Conservation (phyloP, 768 basidiomycete genomes). For the Mycena albidolilacea region DNA sequence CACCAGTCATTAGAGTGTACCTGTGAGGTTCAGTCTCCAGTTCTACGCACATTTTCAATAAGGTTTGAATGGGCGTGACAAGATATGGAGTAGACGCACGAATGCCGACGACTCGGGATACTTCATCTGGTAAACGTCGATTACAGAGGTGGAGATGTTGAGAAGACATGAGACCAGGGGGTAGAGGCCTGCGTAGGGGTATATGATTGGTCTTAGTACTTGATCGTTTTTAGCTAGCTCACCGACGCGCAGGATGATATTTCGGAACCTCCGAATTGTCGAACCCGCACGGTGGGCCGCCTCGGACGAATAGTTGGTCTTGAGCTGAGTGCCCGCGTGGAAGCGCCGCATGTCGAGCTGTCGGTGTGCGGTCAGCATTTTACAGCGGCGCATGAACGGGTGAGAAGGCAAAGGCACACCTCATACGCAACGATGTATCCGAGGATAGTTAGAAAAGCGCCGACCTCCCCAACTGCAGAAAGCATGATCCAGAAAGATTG, state of each 20-base stretch:
- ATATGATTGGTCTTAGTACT: neutral
- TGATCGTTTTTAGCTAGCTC: neutral
- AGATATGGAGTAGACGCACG: constrained; percentile 2
- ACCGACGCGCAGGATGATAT: constrained; percentile 15
- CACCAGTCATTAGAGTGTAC: neutral
- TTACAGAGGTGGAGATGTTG: constrained; percentile 1
- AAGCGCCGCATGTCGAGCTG: neutral
- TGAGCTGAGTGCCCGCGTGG: neutral
- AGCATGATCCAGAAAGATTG: constrained; percentile 39
- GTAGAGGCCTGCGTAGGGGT: constrained; percentile 1
- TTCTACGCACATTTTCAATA: neutral
- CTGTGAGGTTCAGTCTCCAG: neutral
- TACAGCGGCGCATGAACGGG: neutral
- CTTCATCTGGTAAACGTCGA: constrained; percentile 5
- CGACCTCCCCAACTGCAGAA: neutral
- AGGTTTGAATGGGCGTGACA: neutral
- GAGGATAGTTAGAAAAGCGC: neutral
- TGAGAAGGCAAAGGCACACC: neutral
- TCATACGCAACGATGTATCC: constrained; percentile 11
- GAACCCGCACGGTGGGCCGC: neutral
- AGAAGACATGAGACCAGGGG: constrained; percentile 7
- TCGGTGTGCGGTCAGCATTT: neutral
- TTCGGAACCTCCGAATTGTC: constrained; percentile 1
- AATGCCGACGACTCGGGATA: neutral
- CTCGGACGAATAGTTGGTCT: neutral